Evolutionary conservation across 2,329 filamentous ascomycete species (phyloP).

Genomic region (Nakataea oryzae): DNA sequence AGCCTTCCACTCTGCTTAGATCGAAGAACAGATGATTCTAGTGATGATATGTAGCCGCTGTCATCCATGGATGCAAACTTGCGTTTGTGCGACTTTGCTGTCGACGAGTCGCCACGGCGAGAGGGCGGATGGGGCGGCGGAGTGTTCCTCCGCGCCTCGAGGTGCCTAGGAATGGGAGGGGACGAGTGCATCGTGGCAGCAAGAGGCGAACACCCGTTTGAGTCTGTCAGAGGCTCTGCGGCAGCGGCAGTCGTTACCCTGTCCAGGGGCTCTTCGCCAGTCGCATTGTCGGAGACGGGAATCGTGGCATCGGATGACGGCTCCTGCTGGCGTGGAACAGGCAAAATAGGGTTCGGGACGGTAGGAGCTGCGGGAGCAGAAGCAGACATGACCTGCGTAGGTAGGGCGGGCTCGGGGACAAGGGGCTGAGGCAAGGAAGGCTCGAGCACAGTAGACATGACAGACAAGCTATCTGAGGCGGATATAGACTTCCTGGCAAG

Average conservation of each 20-base stretch:
- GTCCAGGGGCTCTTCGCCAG: slow-evolving; percentile 39
- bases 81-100: slow-evolving; percentile 58
- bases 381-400: slow-evolving; percentile 21
- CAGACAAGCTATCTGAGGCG: slow-evolving; percentile 45
- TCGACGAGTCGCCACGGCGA: slow-evolving; percentile 40
- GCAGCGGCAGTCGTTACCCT: slow-evolving; percentile 28
- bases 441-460: slow-evolving; percentile 47
- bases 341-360: background rate
- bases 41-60: slow-evolving; percentile 92
- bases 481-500: slow-evolving; percentile 47
- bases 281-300: slow-evolving; percentile 56
- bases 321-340: slow-evolving; percentile 26
- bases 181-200: slow-evolving; percentile 73
- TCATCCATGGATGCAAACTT: slow-evolving; percentile 76
- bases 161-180: slow-evolving; percentile 62
- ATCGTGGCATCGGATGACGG: slow-evolving; percentile 71
- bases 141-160: slow-evolving; percentile 55
- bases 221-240: slow-evolving; percentile 22
- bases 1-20: slow-evolving; percentile 54
- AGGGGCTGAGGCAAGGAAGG: slow-evolving; percentile 28
- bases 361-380: background rate
- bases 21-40: slow-evolving; percentile 81
- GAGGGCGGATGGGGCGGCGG: slow-evolving; percentile 54
- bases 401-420: slow-evolving; percentile 34
- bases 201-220: slow-evolving; percentile 57